Evolutionary conservation across 2,329 filamentous ascomycete genomes (phyloP).

Genomic region (Beauveria bassiana): DNA sequence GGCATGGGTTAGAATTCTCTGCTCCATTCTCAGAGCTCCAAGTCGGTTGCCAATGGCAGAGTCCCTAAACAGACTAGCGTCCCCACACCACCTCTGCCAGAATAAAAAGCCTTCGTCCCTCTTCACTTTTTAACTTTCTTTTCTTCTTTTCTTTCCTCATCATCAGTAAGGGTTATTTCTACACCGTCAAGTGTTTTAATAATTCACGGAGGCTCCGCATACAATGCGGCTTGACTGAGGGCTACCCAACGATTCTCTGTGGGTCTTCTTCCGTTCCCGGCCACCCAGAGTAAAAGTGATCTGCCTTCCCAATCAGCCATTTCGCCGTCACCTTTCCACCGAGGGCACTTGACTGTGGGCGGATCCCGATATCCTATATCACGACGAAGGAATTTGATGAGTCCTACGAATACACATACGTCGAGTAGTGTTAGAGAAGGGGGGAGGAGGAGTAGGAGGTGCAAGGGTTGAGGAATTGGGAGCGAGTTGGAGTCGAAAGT

Average conservation of each 20-base stretch:
- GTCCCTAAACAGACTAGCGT: slow-evolving; percentile 9
- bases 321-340: slow-evolving; percentile 20
- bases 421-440: not conserved
- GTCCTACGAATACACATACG: not conserved
- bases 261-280: slow-evolving; percentile 50
- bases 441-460: not conserved
- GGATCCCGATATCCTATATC: slow-evolving; percentile 35
- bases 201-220: slow-evolving; percentile 42
- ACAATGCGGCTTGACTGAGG: slow-evolving; percentile 45
- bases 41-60: slow-evolving; percentile 9
- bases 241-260: slow-evolving; percentile 37
- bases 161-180: slow-evolving; percentile 39
- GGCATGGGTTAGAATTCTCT: not conserved
- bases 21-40: not conserved
- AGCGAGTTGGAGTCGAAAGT: not conserved
- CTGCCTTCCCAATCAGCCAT: slow-evolving; percentile 41
- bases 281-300: slow-evolving; percentile 39
- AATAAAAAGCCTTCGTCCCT: slow-evolving; percentile 8
- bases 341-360: slow-evolving; percentile 44
- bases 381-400: not conserved
- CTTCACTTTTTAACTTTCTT: slow-evolving; percentile 14
- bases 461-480: not conserved
- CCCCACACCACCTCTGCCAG: not conserved
- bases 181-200: slow-evolving; percentile 45
- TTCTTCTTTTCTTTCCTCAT: slow-evolving; percentile 28